Conservation (phyloP, 225 moss, liverwort and hornwort genomes). For the Thuidium tamariscinum region DNA sequence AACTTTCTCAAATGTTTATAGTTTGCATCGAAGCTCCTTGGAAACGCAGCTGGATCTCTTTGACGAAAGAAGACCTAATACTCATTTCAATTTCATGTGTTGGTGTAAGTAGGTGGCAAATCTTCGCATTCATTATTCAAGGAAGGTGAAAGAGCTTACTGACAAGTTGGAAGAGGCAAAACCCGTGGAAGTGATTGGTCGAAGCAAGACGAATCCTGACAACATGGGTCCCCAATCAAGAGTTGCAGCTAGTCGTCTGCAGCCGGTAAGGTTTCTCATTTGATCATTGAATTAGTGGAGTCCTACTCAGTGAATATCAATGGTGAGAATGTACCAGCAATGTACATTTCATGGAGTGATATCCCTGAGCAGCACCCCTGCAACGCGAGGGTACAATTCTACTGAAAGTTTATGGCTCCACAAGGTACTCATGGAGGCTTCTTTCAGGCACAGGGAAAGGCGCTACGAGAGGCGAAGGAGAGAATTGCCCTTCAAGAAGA, state of each 20-base stretch:
- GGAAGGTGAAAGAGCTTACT: slow-evolving; percentile 37
- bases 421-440: not conserved
- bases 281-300: not conserved
- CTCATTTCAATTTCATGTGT: not conserved
- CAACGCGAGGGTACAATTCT: not conserved
- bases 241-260: slow-evolving; percentile 12
- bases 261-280: slow-evolving; percentile 11
- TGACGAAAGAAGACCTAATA: not conserved
- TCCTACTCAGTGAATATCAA: not conserved
- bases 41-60: not conserved
- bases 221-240: slow-evolving; percentile 3
- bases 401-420: not conserved
- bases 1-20: not conserved
- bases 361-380: not conserved
- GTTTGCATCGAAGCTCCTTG: not conserved
- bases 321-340: not conserved
- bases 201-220: slow-evolving; percentile 12
- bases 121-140: slow-evolving; percentile 27
- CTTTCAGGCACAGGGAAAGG: slow-evolving; percentile 28
- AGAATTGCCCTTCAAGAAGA: slow-evolving; percentile 37
- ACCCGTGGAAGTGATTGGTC: slow-evolving; percentile 4
- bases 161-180: slow-evolving; percentile 34
- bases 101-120: slow-evolving; percentile 27
- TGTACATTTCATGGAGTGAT: not conserved
- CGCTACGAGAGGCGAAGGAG: slow-evolving; percentile 31